These are phyloP conservation scores for Globisporangium heterothallicum DNA, from an alignment of 352 stramenopile species.

Conservation along the genomic window DNA sequence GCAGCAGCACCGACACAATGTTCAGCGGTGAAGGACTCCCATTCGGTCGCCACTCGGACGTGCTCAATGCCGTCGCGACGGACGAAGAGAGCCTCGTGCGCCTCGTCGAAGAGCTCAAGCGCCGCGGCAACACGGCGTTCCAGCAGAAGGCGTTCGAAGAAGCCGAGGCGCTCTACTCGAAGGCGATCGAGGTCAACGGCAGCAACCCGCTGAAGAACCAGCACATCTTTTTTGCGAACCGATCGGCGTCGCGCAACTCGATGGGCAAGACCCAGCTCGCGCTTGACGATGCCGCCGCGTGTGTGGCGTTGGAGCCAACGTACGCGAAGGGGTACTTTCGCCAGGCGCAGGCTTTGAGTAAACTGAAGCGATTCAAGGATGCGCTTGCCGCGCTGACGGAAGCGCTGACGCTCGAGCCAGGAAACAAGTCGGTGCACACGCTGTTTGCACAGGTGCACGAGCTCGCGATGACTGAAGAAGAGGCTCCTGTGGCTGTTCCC, in stretches of 20 bases:
- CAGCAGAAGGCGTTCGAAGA: constrained; percentile 83
- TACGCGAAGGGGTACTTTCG: constrained; percentile 86
- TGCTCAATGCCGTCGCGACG: constrained; percentile 54
- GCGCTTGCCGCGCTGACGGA: constrained; percentile 58
- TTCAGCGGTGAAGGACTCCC: constrained; percentile 64
- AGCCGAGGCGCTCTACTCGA: constrained; percentile 95
- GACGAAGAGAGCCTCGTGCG: constrained; percentile 43
- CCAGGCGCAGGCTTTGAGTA: constrained; percentile 69
- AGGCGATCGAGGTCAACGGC: constrained; percentile 86
- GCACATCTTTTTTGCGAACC: constrained; percentile 88
- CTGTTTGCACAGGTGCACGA: constrained; percentile 57
- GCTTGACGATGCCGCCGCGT: constrained; percentile 66
- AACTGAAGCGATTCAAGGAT: constrained; percentile 64
- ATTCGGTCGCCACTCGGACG: constrained; percentile 78
- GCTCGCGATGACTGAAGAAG: constrained; percentile 56
- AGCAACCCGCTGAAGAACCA: constrained; percentile 48
- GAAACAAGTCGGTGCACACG: constrained; percentile 68
- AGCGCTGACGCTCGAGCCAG: constrained; percentile 53
- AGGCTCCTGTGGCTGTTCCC: constrained; percentile 15
- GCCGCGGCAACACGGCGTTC: constrained; percentile 85
- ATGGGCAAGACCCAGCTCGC: constrained; percentile 72
- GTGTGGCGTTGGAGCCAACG: constrained; percentile 40
- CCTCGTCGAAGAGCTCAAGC: constrained; percentile 86
- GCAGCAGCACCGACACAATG: constrained; percentile 24
- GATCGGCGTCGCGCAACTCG: constrained; percentile 73